Percentiles rank a stretch among this genome's conserved stretches.
phyloP scores from a whole-genome alignment of 495 filamentous ascomycete species.

The Penicillium chermesinum region DNA sequence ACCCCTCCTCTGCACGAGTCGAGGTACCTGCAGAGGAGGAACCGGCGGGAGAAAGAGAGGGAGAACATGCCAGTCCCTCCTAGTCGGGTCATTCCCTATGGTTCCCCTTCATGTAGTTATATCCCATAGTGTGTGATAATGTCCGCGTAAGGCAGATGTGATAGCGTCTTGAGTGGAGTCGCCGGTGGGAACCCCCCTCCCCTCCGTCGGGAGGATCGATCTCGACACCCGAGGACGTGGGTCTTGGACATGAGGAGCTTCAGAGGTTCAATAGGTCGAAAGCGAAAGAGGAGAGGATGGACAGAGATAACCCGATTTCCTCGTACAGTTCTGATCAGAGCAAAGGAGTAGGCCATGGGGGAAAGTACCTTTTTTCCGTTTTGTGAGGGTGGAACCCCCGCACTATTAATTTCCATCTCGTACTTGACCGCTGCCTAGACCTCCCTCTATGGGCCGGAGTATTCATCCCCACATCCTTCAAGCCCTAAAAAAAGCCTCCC shows the following conservation, averaged over 20 bases:
- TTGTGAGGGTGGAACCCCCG: neutral
- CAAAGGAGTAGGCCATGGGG: too few relatives aligned
- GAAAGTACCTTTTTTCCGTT: too few relatives aligned
- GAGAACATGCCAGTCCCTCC: neutral
- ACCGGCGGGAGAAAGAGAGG: neutral
- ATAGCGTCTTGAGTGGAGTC: neutral
- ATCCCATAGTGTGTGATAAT: neutral
- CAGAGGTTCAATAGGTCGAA: too few relatives aligned
- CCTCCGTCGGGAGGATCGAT: neutral
- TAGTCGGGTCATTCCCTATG: slow-evolving; percentile 18
- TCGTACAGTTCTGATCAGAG: too few relatives aligned
- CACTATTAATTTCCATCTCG: too few relatives aligned
- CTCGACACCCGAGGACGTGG: neutral
- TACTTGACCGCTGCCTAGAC: neutral
- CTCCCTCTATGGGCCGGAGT: neutral
- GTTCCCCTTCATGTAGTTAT: slow-evolving; percentile 15
- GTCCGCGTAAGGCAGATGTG: neutral
- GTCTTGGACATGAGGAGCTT: too few relatives aligned
- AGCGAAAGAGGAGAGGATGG: too few relatives aligned
- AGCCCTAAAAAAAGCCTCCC: too few relatives aligned
- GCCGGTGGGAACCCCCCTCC: too few relatives aligned
- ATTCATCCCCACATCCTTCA: neutral
- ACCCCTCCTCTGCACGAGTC: slow-evolving; percentile 1
- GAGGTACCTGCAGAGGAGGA: slow-evolving; percentile 19
- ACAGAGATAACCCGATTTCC: too few relatives aligned